Evolutionary conservation across 805 yeast genomes (phyloP), one percentile per base, ranked within the genome.

Genomic region (Vanderwaltozyma polyspora): DNA sequence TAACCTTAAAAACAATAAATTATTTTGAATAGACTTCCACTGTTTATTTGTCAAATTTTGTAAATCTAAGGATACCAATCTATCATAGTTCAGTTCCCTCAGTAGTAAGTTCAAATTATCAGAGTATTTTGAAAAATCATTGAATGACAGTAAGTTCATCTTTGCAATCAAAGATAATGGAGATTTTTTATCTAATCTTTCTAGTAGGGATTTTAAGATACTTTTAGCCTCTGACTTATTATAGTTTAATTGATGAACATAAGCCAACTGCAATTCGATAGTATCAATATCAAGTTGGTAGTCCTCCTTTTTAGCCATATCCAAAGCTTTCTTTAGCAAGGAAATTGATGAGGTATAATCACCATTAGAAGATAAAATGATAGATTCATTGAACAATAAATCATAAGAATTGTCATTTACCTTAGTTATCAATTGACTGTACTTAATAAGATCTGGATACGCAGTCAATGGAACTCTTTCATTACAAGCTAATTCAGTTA

Each of bases 381-480:
- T 59, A 0, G 87, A 70, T 25, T 76, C 71, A 56, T 81, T 81
- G 57, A 79, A 78, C 14, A 72, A 47, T 29, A 70, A 59, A 53
- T 81, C 93, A 50, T 79, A 77, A 3, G 74, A 67, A 13, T 48
- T 56, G 10, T 46, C 46, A 27, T 35, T 37, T 4, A 40, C 36
- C 11, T 50, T 31, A 5, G 55, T 44, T 10, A 43, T 27, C 7
- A 44, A 25, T 12, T 43, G 34, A 3, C 15, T 25, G 3, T 3
- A 13, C 6, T 26, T 25, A 16, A 19, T 28, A 22, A 39, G 43
- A 10, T 44, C 41, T 15, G 55, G 51, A 6, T 42, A 44, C 14
- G 73, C 81, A 15, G 80, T 70, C 17, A 76, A 56, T 10, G 76
- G 74, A 3, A 87, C 85, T 39, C 78, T 66, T 53, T 79, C 81